phyloP scores from a whole-genome alignment of 2,329 filamentous ascomycete species.

The Nothophaeocryptopus gaeumannii region DNA sequence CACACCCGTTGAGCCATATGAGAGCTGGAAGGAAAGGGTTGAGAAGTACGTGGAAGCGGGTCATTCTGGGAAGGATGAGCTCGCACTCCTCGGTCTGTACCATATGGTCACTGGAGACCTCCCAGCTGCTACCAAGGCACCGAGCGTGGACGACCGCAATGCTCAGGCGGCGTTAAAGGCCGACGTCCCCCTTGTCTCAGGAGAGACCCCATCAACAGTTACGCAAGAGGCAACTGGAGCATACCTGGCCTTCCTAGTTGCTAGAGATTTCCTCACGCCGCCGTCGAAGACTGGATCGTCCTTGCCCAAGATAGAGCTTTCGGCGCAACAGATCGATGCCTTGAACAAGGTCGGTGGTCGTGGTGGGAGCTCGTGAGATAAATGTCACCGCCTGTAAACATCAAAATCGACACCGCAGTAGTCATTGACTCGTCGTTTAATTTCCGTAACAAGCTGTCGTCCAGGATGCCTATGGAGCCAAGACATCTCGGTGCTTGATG shows the following conservation, averaged over 20 bases:
- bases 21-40: conserved; percentile 65
- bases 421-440: no score
- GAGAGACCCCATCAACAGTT: conserved; percentile 55
- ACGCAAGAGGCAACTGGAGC: conserved; percentile 59
- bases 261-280: conserved; percentile 59
- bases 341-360: conserved; percentile 54
- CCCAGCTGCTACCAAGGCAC: conserved; percentile 66
- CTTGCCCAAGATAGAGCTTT: conserved; percentile 48
- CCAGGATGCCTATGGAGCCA: no score
- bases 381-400: neutral
- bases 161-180: conserved; percentile 62
- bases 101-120: conserved; percentile 70
- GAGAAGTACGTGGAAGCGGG: conserved; percentile 64
- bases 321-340: conserved; percentile 48
- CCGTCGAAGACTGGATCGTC: conserved; percentile 35
- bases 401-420: neutral
- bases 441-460: no score
- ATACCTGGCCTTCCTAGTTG: conserved; percentile 63
- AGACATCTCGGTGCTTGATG: neutral
- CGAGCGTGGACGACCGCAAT: conserved; percentile 72
- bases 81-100: conserved; percentile 71
- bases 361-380: conserved; percentile 34
- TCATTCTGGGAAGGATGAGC: conserved; percentile 61
- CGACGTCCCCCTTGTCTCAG: conserved; percentile 56
- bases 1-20: conserved; percentile 64